Evolutionary conservation across 2,329 filamentous ascomycete genomes (phyloP).

Genomic region (Cladobotryum protrusum): DNA sequence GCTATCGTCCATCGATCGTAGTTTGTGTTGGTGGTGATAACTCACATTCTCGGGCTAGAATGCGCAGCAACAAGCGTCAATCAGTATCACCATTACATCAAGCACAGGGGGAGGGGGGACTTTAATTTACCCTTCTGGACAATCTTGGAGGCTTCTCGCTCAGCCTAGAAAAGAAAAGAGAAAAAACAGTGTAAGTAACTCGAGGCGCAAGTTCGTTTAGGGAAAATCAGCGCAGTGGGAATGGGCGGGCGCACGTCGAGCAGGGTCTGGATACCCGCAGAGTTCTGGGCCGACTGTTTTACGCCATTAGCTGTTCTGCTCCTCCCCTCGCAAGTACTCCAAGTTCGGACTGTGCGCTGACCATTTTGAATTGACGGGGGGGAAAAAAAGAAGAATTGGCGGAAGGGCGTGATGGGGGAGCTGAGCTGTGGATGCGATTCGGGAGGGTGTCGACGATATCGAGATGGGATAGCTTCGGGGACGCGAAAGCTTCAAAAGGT

Average conservation of each 20-base stretch:
- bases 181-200: slow-evolving; percentile 5
- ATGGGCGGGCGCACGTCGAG: slow-evolving; percentile 69
- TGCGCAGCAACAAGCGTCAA: not conserved
- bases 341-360: not conserved
- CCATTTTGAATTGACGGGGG: not conserved
- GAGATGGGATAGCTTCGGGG: not conserved
- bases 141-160: slow-evolving; percentile 98
- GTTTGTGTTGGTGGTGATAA: slow-evolving; percentile 10
- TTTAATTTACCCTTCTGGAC: slow-evolving; percentile 78
- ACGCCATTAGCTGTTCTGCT: slow-evolving; percentile 3
- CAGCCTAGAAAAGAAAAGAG: slow-evolving; percentile 76
- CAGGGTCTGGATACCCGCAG: slow-evolving; percentile 94
- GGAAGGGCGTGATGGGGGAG: not conserved
- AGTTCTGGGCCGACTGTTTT: slow-evolving; percentile 89
- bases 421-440: not conserved
- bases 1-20: not conserved
- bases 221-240: not conserved
- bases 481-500: too few species aligned
- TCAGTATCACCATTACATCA: not conserved
- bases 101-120: slow-evolving; percentile 5
- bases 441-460: not conserved
- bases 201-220: not conserved
- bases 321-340: not conserved
- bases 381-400: not conserved
- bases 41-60: slow-evolving; percentile 80